Conservation (phyloP, 768 basidiomycete species). For the Mycena amicta region DNA sequence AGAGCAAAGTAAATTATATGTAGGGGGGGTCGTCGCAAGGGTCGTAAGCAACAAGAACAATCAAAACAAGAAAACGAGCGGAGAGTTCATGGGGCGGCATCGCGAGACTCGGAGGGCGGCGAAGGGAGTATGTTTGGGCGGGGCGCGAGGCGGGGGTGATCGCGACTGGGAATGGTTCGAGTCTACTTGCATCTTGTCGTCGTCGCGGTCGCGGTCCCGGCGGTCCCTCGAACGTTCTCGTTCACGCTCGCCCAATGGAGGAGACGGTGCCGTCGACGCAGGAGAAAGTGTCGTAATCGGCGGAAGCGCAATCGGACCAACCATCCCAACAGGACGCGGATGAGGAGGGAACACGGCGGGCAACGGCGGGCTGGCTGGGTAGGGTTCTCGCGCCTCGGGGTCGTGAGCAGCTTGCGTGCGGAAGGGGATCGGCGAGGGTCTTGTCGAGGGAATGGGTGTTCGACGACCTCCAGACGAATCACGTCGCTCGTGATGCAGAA, state of each 20-base stretch:
- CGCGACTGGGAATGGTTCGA: constrained; percentile 14
- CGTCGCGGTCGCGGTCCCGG: constrained; percentile 11
- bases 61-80: no score
- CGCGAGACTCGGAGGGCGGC: neutral
- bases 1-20: no score
- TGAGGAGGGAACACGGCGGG: constrained; percentile 71
- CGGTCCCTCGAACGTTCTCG: constrained; percentile 29
- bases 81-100: no score
- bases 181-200: constrained; percentile 61
- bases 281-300: constrained; percentile 73
- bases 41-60: no score
- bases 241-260: constrained; percentile 33
- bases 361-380: constrained; percentile 56
- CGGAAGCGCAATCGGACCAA: constrained; percentile 58
- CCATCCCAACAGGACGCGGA: constrained; percentile 66
- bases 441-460: constrained; percentile 61
- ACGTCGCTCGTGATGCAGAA: constrained; percentile 43
- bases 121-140: neutral
- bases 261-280: constrained; percentile 57
- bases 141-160: neutral
- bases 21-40: no score
- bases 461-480: constrained; percentile 53
- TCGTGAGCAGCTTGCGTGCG: constrained; percentile 58
- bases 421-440: constrained; percentile 75
- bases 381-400: constrained; percentile 63